phyloP scores from a whole-genome alignment of 1,284 basidiomycete species.

The Moniliella sp. region DNA sequence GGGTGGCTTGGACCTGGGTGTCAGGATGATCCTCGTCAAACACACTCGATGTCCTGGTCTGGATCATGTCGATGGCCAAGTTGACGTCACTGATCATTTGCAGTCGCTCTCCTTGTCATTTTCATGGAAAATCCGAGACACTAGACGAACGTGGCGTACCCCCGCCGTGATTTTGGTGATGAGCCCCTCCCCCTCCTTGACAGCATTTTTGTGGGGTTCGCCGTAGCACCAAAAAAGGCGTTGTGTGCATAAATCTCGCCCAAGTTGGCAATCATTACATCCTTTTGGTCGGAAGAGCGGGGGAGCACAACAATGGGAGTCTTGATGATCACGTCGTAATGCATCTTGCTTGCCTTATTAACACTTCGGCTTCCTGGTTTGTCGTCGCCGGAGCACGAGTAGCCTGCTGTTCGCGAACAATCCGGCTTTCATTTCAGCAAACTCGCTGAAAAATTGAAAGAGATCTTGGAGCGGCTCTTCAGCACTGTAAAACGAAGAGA shows the following conservation, averaged over 20 bases:
- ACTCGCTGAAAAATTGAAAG: conserved; percentile 61
- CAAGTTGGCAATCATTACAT: conserved; percentile 58
- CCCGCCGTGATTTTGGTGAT: conserved; percentile 46
- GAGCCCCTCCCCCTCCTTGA: conserved; percentile 39
- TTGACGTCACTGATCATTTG: conserved; percentile 86
- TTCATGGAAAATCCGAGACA: conserved; percentile 14
- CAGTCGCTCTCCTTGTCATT: conserved; percentile 16
- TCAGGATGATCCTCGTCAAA: conserved; percentile 10
- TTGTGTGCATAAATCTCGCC: conserved; percentile 76
- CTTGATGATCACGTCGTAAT: conserved; percentile 70
- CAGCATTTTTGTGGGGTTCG: no score
- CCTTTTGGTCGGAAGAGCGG: conserved; percentile 47
- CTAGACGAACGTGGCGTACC: conserved; percentile 61
- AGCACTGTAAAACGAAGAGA: conserved; percentile 76
- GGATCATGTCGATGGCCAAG: conserved; percentile 50
- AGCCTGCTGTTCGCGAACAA: conserved; percentile 81
- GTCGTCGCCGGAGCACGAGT: no score
- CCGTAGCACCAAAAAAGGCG: conserved; percentile 42
- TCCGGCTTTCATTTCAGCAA: conserved; percentile 53
- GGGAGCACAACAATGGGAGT: conserved; percentile 84
- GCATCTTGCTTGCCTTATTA: conserved; percentile 49
- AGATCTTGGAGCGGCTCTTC: conserved; percentile 68
- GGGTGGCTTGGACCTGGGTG: conserved; percentile 42
- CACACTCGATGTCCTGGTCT: conserved; percentile 36
- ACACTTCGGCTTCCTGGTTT: conserved; percentile 48